These are phyloP conservation scores for Pseudozyma hubeiensis DNA, from an alignment of 1,284 basidiomycete genomes.

Conservation along the genomic window DNA sequence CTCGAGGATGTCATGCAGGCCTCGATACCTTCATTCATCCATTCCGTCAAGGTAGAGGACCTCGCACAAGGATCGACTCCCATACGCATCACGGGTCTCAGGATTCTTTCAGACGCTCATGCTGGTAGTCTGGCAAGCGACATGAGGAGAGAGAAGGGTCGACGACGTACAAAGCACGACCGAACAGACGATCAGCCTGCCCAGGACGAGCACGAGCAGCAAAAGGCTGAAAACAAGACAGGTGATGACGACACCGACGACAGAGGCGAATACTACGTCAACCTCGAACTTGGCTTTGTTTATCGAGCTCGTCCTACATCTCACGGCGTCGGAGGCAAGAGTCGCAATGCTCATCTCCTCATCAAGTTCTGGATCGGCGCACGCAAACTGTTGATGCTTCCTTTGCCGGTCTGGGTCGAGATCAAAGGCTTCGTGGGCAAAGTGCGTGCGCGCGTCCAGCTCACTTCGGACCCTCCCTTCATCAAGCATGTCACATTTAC, in stretches of 20 bases:
- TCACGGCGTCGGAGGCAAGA: constrained; percentile 27
- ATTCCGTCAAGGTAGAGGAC: constrained; percentile 55
- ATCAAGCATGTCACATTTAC: constrained; percentile 54
- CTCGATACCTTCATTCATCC: constrained; percentile 48
- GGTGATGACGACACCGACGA: neutral
- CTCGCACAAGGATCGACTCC: constrained; percentile 51
- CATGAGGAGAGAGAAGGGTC: constrained; percentile 8
- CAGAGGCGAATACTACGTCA: constrained; percentile 37
- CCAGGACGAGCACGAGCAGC: neutral
- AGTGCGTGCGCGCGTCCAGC: constrained; percentile 39
- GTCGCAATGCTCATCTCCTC: constrained; percentile 47
- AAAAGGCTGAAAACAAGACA: constrained; percentile 16
- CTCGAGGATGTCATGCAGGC: constrained; percentile 60
- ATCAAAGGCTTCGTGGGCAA: constrained; percentile 54
- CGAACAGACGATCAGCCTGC: neutral
- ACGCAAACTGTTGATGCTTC: constrained; percentile 37
- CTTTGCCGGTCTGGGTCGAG: constrained; percentile 58
- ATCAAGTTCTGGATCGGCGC: constrained; percentile 55
- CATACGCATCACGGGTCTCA: constrained; percentile 45
- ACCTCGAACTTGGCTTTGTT: constrained; percentile 48
- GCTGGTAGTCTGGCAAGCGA: constrained; percentile 5
- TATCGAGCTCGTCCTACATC: constrained; percentile 45
- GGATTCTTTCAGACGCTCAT: constrained; percentile 32
- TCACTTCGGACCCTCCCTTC: constrained; percentile 55
- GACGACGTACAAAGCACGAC: neutral